Base-by-base conservation (phyloP, 768 basidiomycete species). In the Piloderma croceum region DNA sequence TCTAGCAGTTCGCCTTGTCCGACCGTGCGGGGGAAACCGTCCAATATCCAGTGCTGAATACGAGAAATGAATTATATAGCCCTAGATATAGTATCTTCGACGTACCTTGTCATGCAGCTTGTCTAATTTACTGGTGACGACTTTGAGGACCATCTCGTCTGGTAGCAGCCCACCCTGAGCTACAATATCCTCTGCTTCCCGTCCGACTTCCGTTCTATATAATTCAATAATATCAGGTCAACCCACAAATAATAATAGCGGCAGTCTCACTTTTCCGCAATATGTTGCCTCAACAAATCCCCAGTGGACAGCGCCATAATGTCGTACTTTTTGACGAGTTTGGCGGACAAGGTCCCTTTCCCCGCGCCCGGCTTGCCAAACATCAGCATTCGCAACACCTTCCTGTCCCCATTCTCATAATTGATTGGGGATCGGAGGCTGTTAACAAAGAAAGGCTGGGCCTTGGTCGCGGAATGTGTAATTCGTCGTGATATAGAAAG, bases 21-120 rank as follows among this genome's bases (percentile, higher is more conserved):
- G 2, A 90, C 63, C 9, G 90, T 94, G 25, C 91, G 81, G 38
- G 92, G 92, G 54, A 94, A 93, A 21, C 92, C 92, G 49, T 94
- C 92, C 32, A 93, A 60, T 47, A 94, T 84, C 91, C 91, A 93
- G 54, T 87, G 82, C 86, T 91, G 45, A 29, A 31, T 22, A 33
- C 18, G 31, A 12, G 25, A 13, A 33, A 13, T 23, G 6, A 39
- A 41, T 7, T n/a, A 15, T 36, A 19, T 18, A 25, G 29, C 23
- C 1, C 11, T 19, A 17, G 12, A 17, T 4, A 13, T n/a, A n/a
- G n/a, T n/a, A n/a, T n/a, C 3, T n/a, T 27, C 34, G 37, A 45
- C 65, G 23, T 43, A 84, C 88, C 70, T 74, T 80, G 61, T 82
- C 77, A 34, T 73, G 71, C 37, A 88, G 64, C 12, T 58, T 52